Evolutionary conservation across 140 eudicot species (phyloP), one percentile per base, ranked within the genome.

Genomic region (Anethum foeniculum): DNA sequence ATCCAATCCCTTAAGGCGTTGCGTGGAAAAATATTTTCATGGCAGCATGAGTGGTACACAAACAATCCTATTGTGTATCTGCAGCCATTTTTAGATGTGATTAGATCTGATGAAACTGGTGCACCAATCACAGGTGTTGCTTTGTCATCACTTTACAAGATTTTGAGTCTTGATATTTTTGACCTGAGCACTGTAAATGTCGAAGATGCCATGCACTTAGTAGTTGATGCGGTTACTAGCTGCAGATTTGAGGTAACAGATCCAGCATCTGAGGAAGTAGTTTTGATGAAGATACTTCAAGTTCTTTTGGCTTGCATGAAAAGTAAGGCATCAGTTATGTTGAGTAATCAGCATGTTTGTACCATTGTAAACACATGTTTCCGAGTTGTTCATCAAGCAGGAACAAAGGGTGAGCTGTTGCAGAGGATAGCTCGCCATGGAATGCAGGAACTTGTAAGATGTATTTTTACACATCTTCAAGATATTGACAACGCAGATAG

Each of bases 251-350:
- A 68, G 74, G 44, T 68, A 68, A 68, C 74, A 15, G 74, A 68
- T 68, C 74, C 74, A 68, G 74, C 44, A 5, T 68, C 74, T 30
- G 74, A 68, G 74, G 74, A 68, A 68, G 74, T 68, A 32, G 74
- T 68, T 32, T 23, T 68, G 44, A 68, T 68, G 74, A 68, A 68
- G 74, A 68, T 68, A 68, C 74, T 68, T 23, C 74, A 68, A 41
- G 74, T 68, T 68, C 74, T 68, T 34, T 15, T 68, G 74, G 74
- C 74, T 68, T 68, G 74, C 74, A 68, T 68, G 74, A 68, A 68
- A 68, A 68, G 44, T 32, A 68, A 68, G 74, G 74, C 74, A 68
- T 68, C 74, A 30, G 43, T 68, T 6, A 32, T 68, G 74, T 68
- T 68, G 44, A 68, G 74, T 68, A 68, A 68, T 68, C 74, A 68